Percentiles rank a stretch among this genome's conserved stretches.
Conservation (phyloP, 2,329 filamentous ascomycete species). For the Colletotrichum navitas region DNA sequence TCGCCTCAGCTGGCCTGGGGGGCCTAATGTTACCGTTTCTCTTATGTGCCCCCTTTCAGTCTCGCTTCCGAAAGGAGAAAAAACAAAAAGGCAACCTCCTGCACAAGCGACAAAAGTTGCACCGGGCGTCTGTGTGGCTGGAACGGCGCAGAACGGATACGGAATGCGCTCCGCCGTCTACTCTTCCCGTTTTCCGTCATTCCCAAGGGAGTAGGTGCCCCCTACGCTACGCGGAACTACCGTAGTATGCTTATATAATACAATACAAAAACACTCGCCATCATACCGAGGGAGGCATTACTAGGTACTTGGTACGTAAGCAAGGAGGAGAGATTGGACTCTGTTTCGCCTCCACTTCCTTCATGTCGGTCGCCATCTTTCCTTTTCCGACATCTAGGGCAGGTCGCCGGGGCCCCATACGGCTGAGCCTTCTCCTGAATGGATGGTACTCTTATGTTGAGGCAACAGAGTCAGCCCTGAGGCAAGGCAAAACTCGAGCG, state of each 20-base stretch:
- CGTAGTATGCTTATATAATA: background rate
- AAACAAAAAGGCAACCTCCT: background rate
- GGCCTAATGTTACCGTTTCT: background rate
- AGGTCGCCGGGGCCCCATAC: background rate
- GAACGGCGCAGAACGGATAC: conserved; percentile 26
- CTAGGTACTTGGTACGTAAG: background rate
- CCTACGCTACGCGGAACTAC: too few relatives aligned
- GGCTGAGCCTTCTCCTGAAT: conserved; percentile 2
- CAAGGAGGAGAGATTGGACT: background rate
- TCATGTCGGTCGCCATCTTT: background rate
- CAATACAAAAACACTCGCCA: background rate
- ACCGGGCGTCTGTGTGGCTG: conserved; percentile 16
- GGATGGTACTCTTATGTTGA: background rate
- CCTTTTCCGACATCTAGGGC: conserved; percentile 6
- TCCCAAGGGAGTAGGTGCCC: background rate
- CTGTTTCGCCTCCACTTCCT: conserved; percentile 12
- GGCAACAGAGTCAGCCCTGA: background rate
- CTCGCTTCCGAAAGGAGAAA: background rate
- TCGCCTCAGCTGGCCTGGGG: background rate
- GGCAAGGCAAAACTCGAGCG: conserved; percentile 12
- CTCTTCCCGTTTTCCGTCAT: background rate
- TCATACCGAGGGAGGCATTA: background rate
- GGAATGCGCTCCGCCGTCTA: conserved; percentile 38
- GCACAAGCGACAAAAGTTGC: background rate
- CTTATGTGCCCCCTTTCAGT: background rate